Evolutionary conservation across 2,329 filamentous ascomycete species (phyloP), one percentile per base, ranked within the genome.

Genomic region (Dactylellina parvicollis): DNA sequence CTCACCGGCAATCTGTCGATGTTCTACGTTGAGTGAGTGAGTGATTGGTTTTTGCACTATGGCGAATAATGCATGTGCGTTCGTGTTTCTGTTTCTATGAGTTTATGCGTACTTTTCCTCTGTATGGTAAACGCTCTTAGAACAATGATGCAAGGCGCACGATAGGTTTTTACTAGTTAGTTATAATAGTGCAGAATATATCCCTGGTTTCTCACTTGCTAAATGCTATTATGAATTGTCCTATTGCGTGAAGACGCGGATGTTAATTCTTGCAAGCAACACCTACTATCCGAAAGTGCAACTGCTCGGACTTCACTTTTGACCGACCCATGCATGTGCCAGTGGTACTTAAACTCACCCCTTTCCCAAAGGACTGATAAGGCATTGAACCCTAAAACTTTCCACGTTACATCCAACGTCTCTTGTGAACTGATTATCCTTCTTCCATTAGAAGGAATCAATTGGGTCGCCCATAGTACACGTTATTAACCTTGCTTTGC

Each of bases 281-380:
- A 50, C 30, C 18, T 20, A 14, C 40, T 24, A 26, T 2, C n/a
- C 18, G 18, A 16, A 54, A 64, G 10, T 24, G 34, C 46, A 44
- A 30, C n/a, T 2, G 47, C 47, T 52, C 47, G 47, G 38, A 64
- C 28, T 64, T 64, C 59, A 32, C 59, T 64, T 64, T 52, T 64
- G 50, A 32, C 20, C 20, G 7, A 22, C 26, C 30, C 26, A 8
- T 18, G 59, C 22, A 12, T 49, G 18, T 44, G 22, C 18, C 20
- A 20, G 18, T n/a, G 26, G 18, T 4, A 14, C 3, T 5, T 14
- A 4, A 4, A 52, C 14, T 10, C 9, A 9, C 47, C 47, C 47
- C 20, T 52, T 52, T 34, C 26, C 12, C 28, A 2, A n/a, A 30
- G 7, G 22, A 22, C 16, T 2, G 12, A 4, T 20, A 5, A 8